Evolutionary conservation across 805 yeast species (phyloP).

Genomic region (Metschnikowia lunata): DNA sequence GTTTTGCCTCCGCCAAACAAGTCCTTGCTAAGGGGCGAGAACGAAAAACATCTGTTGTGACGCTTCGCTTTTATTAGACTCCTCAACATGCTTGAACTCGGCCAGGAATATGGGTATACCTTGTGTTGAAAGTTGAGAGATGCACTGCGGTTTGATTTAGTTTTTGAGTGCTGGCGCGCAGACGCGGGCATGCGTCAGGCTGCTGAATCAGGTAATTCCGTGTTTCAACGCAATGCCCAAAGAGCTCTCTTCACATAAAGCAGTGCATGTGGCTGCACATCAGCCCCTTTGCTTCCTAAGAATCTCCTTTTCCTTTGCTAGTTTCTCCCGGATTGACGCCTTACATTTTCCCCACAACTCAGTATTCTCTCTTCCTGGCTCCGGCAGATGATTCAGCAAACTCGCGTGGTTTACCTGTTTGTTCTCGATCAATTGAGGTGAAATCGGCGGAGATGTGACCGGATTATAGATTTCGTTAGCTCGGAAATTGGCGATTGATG

Average conservation of each 20-base stretch:
- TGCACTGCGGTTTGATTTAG: too few relatives aligned
- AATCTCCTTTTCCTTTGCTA: slow-evolving; percentile 17
- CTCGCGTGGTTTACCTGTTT: not conserved
- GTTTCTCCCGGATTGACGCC: slow-evolving; percentile 23
- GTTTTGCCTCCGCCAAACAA: slow-evolving; percentile 30
- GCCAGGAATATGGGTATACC: too few relatives aligned
- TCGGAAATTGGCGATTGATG: slow-evolving; percentile 22
- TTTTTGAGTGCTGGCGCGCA: too few relatives aligned
- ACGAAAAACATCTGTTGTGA: not conserved
- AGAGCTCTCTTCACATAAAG: too few relatives aligned
- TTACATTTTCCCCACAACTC: slow-evolving; percentile 29
- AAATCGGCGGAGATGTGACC: slow-evolving; percentile 17
- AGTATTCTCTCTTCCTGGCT: slow-evolving; percentile 2
- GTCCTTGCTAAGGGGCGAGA: slow-evolving; percentile 7
- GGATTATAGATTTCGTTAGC: slow-evolving; percentile 25
- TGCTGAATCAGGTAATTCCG: too few relatives aligned
- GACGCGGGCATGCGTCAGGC: too few relatives aligned
- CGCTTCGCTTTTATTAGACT: not conserved
- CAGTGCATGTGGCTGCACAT: too few relatives aligned
- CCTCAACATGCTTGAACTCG: not conserved
- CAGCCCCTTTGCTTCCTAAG: too few relatives aligned
- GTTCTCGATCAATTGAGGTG: not conserved
- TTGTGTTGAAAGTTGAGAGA: too few relatives aligned
- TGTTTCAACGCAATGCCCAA: too few relatives aligned
- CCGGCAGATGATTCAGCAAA: slow-evolving; percentile 6